phyloP scores from a whole-genome alignment of 148 eudicot species.

The Cornus florida region DNA sequence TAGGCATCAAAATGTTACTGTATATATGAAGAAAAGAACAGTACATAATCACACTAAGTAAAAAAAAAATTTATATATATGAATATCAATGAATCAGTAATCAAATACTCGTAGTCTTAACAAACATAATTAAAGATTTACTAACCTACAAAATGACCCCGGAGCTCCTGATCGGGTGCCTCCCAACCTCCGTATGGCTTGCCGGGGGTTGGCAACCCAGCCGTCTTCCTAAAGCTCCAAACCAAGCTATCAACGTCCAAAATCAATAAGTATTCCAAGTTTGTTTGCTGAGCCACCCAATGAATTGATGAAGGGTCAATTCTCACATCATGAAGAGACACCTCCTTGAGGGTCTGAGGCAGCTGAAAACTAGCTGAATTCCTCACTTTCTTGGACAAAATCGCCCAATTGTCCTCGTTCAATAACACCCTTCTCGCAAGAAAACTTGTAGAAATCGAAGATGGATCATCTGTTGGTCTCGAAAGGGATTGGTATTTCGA shows the following conservation, averaged over 20 bases:
- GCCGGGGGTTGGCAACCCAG: constrained; percentile 61
- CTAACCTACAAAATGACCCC: constrained; percentile 91
- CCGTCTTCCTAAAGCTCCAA: constrained; percentile 77
- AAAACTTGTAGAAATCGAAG: constrained; percentile 46
- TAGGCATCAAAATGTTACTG: constrained; percentile 1
- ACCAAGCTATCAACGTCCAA: constrained; percentile 69
- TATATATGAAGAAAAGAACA: too few relatives aligned
- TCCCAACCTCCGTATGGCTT: constrained; percentile 83
- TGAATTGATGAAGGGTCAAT: constrained; percentile 52
- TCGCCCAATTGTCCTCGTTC: constrained; percentile 56
- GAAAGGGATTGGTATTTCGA: constrained; percentile 40
- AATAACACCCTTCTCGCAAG: constrained; percentile 52
- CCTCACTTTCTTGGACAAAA: constrained; percentile 57
- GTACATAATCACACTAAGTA: too few relatives aligned
- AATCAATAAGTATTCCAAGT: constrained; percentile 69
- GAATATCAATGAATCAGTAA: too few relatives aligned
- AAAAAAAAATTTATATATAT: too few relatives aligned
- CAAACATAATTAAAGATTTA: background rate
- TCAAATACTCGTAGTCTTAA: too few relatives aligned
- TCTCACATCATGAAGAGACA: constrained; percentile 62
- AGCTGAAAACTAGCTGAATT: constrained; percentile 17
- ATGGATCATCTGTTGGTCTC: constrained; percentile 50
- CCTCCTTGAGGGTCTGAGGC: constrained; percentile 43
- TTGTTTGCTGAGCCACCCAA: constrained; percentile 71
- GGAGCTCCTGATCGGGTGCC: constrained; percentile 50